Evolutionary conservation across 2,329 filamentous ascomycete species (phyloP).

Genomic region (Aurifilum marmelostoma): DNA sequence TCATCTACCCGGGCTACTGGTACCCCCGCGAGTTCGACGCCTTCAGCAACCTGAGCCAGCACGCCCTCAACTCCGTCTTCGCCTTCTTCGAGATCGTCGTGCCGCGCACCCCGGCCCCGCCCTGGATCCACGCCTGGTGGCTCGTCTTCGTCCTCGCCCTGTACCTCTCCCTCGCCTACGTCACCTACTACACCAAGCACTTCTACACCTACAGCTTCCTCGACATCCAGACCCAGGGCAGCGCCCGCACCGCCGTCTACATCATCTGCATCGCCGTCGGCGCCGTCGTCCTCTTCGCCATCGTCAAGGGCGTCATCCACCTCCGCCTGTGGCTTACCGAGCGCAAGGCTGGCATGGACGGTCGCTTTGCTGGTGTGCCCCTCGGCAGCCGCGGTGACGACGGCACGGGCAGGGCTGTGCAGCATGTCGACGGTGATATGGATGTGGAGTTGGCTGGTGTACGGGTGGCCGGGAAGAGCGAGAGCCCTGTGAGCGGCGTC

Average conservation of each 20-base stretch:
- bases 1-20: constrained; percentile 59
- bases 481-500: constrained; percentile 13
- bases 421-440: neutral
- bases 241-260: constrained; percentile 65
- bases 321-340: constrained; percentile 54
- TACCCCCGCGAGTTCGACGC: constrained; percentile 54
- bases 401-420: constrained; percentile 19
- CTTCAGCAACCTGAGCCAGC: constrained; percentile 73
- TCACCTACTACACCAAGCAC: constrained; percentile 69
- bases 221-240: constrained; percentile 56
- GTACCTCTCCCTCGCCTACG: constrained; percentile 75
- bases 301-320: constrained; percentile 56
- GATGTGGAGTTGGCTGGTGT: constrained; percentile 26
- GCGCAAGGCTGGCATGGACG: constrained; percentile 47
- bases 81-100: constrained; percentile 76
- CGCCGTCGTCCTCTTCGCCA: constrained; percentile 55
- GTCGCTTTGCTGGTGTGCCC: constrained; percentile 43
- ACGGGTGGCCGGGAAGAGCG: neutral
- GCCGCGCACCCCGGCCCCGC: constrained; percentile 63
- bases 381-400: constrained; percentile 32
- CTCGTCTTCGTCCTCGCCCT: constrained; percentile 70
- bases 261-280: constrained; percentile 61
- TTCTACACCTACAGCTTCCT: constrained; percentile 82
- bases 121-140: constrained; percentile 68
- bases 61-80: constrained; percentile 73